These are phyloP conservation scores for Afroboletus lepidellus DNA, from an alignment of 1,284 basidiomycete genomes.

Conservation along the genomic window DNA sequence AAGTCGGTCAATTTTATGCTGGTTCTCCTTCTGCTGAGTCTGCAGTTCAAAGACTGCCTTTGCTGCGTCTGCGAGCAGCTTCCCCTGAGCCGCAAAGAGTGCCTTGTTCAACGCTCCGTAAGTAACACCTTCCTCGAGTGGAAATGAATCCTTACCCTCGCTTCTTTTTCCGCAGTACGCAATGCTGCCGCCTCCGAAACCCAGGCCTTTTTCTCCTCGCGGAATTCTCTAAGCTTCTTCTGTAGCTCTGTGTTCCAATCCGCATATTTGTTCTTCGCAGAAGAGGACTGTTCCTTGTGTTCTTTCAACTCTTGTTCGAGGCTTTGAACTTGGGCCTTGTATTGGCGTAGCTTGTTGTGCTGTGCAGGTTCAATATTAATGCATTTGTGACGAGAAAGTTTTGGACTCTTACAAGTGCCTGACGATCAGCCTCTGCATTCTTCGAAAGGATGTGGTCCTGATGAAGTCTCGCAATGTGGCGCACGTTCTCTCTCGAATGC, in stretches of 20 bases:
- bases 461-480: conserved; percentile 75
- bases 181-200: conserved; percentile 58
- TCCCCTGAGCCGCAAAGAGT: conserved; percentile 64
- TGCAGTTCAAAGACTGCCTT: conserved; percentile 59
- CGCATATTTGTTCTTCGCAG: conserved; percentile 63
- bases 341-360: conserved; percentile 77
- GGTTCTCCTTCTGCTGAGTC: conserved; percentile 66
- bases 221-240: conserved; percentile 61
- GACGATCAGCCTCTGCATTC: conserved; percentile 74
- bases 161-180: conserved; percentile 63
- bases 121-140: not conserved
- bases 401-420: conserved; percentile 61
- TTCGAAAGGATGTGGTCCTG: conserved; percentile 69
- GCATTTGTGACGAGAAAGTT: not conserved
- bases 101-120: conserved; percentile 43
- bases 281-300: conserved; percentile 61
- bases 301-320: conserved; percentile 63
- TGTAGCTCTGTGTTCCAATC: conserved; percentile 73
- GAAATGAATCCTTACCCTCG: conserved; percentile 42
- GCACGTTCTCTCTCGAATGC: conserved; percentile 73
- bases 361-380: conserved; percentile 32
- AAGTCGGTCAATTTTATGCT: conserved; percentile 70
- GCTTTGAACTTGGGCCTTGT: conserved; percentile 59
- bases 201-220: conserved; percentile 70
- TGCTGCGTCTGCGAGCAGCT: conserved; percentile 59